Percentiles rank a stretch among this genome's conserved stretches.
Conservation (phyloP, 768 basidiomycete species). For the Sarcodon aspratus region DNA sequence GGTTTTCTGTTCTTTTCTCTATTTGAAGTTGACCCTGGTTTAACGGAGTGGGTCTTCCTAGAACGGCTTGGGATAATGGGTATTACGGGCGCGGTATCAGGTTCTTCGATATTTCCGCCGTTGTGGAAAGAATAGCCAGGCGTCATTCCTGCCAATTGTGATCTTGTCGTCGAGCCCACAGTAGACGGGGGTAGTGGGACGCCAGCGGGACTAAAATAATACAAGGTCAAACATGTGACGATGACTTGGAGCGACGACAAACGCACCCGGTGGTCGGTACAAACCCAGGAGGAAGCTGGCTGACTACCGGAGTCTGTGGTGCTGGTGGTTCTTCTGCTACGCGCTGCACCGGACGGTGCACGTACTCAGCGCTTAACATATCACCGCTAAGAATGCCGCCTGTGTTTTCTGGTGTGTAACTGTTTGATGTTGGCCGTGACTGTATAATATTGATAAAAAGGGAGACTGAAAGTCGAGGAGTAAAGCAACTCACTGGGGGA, state of each 20-base stretch:
- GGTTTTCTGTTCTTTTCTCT: not conserved
- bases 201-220: too few relatives aligned
- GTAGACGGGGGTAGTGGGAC: too few relatives aligned
- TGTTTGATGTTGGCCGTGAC: not conserved
- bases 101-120: not conserved
- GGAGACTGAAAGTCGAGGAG: not conserved
- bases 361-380: not conserved
- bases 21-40: not conserved
- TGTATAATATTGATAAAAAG: not conserved
- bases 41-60: not conserved
- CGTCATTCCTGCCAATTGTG: too few relatives aligned
- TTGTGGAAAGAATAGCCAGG: not conserved
- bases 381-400: not conserved
- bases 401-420: not conserved
- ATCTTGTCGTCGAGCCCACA: too few relatives aligned
- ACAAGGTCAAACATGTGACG: too few relatives aligned
- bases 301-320: not conserved
- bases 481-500: not conserved
- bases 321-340: not conserved
- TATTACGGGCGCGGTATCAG: not conserved
- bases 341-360: not conserved
- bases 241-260: too few relatives aligned
- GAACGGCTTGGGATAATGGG: not conserved
- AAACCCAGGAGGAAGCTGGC: conserved; percentile 2
- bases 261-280: not conserved